Percentiles rank a stretch among this genome's conserved stretches.
These are phyloP conservation scores for Hypseocharis bilobata DNA, from an alignment of 441 rosid genomes.

Conservation along the genomic window DNA sequence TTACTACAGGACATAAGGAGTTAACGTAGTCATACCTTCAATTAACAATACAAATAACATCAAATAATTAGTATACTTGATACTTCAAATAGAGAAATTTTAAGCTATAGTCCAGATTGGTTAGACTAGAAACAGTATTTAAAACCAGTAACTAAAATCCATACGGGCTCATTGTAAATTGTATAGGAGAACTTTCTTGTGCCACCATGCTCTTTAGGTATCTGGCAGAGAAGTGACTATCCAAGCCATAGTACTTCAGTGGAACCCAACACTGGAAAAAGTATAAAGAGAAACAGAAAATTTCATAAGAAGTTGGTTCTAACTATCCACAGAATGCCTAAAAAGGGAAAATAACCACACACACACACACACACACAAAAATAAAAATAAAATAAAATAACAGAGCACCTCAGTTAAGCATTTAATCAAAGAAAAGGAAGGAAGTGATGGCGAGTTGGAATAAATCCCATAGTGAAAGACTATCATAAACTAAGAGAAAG, in stretches of 20 bases:
- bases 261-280: conserved; percentile 54
- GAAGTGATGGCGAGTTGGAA: neutral
- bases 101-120: conserved; percentile 7
- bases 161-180: conserved; percentile 65
- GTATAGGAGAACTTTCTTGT: conserved; percentile 40
- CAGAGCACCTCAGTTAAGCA: neutral
- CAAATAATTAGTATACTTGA: conserved; percentile 13
- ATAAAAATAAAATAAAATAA: neutral
- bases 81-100: conserved; percentile 13
- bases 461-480: neutral
- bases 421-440: neutral
- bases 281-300: conserved; percentile 4
- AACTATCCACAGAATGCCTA: neutral
- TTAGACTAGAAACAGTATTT: conserved; percentile 5
- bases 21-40: conserved; percentile 55
- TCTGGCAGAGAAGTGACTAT: conserved; percentile 47
- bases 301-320: neutral
- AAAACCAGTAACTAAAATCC: conserved; percentile 12
- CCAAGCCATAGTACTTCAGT: conserved; percentile 63
- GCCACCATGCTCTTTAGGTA: conserved; percentile 54
- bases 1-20: conserved; percentile 53
- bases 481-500: neutral
- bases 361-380: too few relatives aligned
- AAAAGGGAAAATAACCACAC: too few relatives aligned
- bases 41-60: conserved; percentile 14